phyloP scores from a whole-genome alignment of 2,329 filamentous ascomycete species.

The Balansia obtecta region DNA sequence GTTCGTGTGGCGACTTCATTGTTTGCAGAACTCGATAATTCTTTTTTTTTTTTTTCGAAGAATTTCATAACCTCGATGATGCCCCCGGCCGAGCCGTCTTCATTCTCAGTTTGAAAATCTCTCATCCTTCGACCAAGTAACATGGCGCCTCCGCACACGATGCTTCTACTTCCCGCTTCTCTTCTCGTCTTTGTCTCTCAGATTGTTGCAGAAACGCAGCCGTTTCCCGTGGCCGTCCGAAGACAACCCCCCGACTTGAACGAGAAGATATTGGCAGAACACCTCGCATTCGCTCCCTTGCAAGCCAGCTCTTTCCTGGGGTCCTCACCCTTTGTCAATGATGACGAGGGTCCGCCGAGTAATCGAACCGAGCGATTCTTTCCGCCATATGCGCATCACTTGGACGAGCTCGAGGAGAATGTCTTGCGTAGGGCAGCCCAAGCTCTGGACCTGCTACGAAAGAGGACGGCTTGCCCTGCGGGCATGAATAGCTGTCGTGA shows the following conservation, averaged over 20 bases:
- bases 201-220: conserved; percentile 20
- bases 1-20: neutral
- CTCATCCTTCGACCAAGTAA: too few relatives aligned
- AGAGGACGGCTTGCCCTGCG: conserved; percentile 53
- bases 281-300: conserved; percentile 37
- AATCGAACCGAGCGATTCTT: conserved; percentile 18
- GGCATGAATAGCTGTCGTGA: conserved; percentile 52
- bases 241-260: conserved; percentile 61
- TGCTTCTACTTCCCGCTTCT: conserved; percentile 4
- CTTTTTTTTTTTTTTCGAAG: too few relatives aligned
- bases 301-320: conserved; percentile 11
- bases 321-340: conserved; percentile 11
- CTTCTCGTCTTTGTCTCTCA: conserved; percentile 17
- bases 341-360: conserved; percentile 14
- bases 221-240: conserved; percentile 47
- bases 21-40: too few relatives aligned
- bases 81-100: neutral
- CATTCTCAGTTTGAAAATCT: neutral
- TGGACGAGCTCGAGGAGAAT: conserved; percentile 12
- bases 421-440: conserved; percentile 32
- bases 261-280: conserved; percentile 63
- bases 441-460: conserved; percentile 35
- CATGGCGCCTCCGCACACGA: conserved; percentile 3
- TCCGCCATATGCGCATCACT: conserved; percentile 40
- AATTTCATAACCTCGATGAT: neutral